These are phyloP conservation scores for Trypanosomatidae sp. DNA, from an alignment of 208 protist species.

Conservation along the genomic window DNA sequence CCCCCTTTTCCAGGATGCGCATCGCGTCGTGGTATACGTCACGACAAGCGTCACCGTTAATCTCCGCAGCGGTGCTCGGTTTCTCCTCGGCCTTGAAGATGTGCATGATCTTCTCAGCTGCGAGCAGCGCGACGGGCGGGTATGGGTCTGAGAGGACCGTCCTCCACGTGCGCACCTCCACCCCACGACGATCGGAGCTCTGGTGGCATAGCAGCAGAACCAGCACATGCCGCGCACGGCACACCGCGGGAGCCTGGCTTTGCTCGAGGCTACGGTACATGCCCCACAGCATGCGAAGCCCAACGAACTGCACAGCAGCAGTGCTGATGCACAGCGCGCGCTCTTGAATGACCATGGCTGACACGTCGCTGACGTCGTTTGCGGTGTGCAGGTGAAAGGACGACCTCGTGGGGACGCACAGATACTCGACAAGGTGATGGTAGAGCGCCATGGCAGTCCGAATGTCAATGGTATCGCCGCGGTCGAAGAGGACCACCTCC, in stretches of 20 bases:
- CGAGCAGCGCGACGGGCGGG: constrained; percentile 56
- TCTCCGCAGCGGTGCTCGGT: constrained; percentile 7
- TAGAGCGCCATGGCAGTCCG: constrained; percentile 56
- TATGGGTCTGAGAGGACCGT: constrained; percentile 61
- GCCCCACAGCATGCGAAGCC: constrained; percentile 65
- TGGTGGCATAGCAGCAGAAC: constrained; percentile 31
- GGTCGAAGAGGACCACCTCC: constrained; percentile 55
- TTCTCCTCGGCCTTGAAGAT: constrained; percentile 26
- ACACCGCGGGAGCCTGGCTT: constrained; percentile 47
- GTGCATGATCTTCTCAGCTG: constrained; percentile 46
- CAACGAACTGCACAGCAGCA: constrained; percentile 37
- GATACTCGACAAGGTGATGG: constrained; percentile 50
- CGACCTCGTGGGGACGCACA: constrained; percentile 42
- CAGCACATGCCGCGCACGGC: constrained; percentile 62
- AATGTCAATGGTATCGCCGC: constrained; percentile 21
- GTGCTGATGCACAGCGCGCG: constrained; percentile 34
- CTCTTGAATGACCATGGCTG: constrained; percentile 39
- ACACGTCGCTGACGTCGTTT: constrained; percentile 25
- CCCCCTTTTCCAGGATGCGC: constrained; percentile 22
- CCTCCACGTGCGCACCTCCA: constrained; percentile 43
- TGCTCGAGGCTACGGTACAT: constrained; percentile 55
- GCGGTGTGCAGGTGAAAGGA: constrained; percentile 27
- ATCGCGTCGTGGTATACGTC: constrained; percentile 22
- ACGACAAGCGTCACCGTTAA: constrained; percentile 9
- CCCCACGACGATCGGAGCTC: constrained; percentile 22